Evolutionary conservation across 2,329 filamentous ascomycete species (phyloP), one percentile per base, ranked within the genome.

Genomic region (Myriosclerotinia curreyana): DNA sequence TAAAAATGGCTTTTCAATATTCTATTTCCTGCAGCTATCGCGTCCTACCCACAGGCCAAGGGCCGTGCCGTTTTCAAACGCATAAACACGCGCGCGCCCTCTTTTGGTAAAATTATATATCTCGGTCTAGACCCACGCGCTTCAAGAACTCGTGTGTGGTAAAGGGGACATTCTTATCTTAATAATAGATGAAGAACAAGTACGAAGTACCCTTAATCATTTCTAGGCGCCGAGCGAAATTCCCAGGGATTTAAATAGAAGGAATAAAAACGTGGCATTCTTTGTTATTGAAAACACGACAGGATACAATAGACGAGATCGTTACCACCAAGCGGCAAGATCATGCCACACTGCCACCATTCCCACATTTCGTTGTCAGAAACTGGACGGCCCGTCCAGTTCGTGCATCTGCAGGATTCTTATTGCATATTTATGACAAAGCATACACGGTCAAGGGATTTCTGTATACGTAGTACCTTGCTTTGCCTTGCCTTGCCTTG

Each of bases 331-430:
- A 62, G 51, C 40, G 38, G 51, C 53, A 58, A 59, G 61, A 63
- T 63, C 61, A 63, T 63, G 61, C 61, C 53, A 63, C 61, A 58
- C 44, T 58, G 51, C n/a, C 60, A 62, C 34, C 52, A 63, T 63
- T 63, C 44, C 49, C 40, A 62, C 42, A 62, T 58, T 58, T 51
- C 31, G 51, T 56, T 58, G 60, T 62, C 60, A 58, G 60, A 60
- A 59, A 62, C 51, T 49, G 60, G 60, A 56, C 60, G 60, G 60
- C 40, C 60, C 60, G 53, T 63, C 44, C 61, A 59, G 53, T 59
- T 49, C 31, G n/a, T 42, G 59, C 53, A 59, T 51, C 25, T 63
- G 53, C 44, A 63, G 61, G 52, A 58, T 50, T 59, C 42, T 49
- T 50, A 25, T 22, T 59, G 61, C 52, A 63, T 62, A 14, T 38